Evolutionary conservation across 2,329 filamentous ascomycete species (phyloP).

Genomic region (Fusarium sp.): DNA sequence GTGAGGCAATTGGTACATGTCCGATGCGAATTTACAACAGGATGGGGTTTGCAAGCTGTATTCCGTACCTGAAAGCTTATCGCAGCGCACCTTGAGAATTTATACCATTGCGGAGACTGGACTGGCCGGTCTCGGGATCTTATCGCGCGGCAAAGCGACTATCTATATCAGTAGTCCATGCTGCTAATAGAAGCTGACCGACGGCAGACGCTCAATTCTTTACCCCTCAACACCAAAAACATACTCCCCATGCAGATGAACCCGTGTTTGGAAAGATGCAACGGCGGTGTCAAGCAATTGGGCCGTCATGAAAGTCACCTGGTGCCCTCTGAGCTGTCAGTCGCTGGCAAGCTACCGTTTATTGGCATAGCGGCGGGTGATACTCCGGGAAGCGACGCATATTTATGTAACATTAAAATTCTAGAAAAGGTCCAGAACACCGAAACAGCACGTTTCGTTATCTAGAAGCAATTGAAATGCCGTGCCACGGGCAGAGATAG

Average conservation of each 20-base stretch:
- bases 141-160: neutral
- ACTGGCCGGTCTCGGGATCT: neutral
- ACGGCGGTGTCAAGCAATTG: neutral
- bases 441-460: neutral
- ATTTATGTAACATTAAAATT: neutral
- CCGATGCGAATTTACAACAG: too few relatives aligned
- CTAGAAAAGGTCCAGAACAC: neutral
- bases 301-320: neutral
- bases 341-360: neutral
- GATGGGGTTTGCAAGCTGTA: neutral
- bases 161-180: neutral
- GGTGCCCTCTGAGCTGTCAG: neutral
- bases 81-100: rapidly evolving
- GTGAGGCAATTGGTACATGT: neutral
- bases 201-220: neutral
- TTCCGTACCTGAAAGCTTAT: neutral
- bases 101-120: rapidly evolving
- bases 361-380: neutral
- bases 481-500: conserved; percentile 1
- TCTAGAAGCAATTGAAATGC: neutral
- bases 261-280: neutral
- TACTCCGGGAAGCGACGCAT: neutral
- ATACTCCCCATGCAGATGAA: rapidly evolving
- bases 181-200: neutral
- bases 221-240: neutral